Base-by-base conservation (phyloP, 371 early-diverging fungal genomes). In the Mucor indicus region DNA sequence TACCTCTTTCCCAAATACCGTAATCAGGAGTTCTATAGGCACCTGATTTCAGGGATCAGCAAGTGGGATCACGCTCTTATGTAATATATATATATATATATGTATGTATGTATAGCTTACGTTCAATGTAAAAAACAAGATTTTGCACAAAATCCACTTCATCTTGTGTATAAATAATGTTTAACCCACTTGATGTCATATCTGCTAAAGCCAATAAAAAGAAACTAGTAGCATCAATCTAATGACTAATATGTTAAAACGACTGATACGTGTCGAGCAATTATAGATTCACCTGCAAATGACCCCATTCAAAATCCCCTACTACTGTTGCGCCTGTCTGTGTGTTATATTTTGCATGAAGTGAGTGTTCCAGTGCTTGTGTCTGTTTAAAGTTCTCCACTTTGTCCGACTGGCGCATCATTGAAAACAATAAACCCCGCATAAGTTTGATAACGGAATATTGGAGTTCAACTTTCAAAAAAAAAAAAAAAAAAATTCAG, bases 91-190 rank as follows among this genome's bases (percentile, higher is more conserved):
- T n/a, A n/a, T n/a, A n/a, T n/a, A n/a, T n/a, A n/a, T n/a, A n/a
- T n/a, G n/a, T n/a, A n/a, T n/a, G n/a, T n/a, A n/a, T n/a, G n/a
- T n/a, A n/a, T n/a, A n/a, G n/a, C 66, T 53, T 57, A 66, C 90
- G 77, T 63, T 93, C 94, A 36, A 93, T 87, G 59, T 93, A 93
- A 48, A 89, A 93, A 6, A 91, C 90, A 31, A 93, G 64, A 55
- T 93, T 93, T 58, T 93, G 94, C 21, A 93, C 62, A 68, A 93
- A 93, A 43, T 91, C 82, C 4, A 93, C 94, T 58, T 93, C 94
- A 56, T 93, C 94, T 44, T 82, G 75, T 2, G 91, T 91, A 50
- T 77, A 91, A 24, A 93, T 76, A 48, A 93, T 84, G n/a, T 79
- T 71, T 22, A 87, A 58, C 5, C 92, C 92, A 38, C 83, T 72